These are phyloP conservation scores for Cordyceps javanica DNA, from an alignment of 2,329 filamentous ascomycete species.

Conservation along the genomic window DNA sequence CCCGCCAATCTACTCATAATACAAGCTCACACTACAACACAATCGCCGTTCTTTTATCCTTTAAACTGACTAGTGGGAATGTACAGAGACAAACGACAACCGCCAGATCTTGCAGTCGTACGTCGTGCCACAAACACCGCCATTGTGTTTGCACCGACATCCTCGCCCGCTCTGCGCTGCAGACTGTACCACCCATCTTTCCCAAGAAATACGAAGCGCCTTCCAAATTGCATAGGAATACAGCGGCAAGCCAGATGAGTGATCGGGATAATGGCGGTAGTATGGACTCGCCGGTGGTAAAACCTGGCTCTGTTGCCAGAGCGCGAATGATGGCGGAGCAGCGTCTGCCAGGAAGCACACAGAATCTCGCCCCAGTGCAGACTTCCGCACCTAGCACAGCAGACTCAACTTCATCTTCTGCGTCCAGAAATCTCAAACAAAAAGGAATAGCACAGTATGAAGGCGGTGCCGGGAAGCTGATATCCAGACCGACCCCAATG, in stretches of 20 bases:
- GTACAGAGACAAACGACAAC: background rate
- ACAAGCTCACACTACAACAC: too few relatives aligned
- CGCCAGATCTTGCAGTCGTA: background rate
- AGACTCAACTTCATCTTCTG: constrained; percentile 7
- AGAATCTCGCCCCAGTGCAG: constrained; percentile 14
- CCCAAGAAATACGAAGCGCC: background rate
- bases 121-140: background rate
- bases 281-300: constrained; percentile 6
- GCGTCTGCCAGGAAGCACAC: constrained; percentile 10
- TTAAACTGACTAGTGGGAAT: background rate
- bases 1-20: background rate
- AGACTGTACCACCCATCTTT: background rate
- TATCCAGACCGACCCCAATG: constrained; percentile 46
- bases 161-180: background rate
- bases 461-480: constrained; percentile 31
- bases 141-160: background rate
- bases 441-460: constrained; percentile 7
- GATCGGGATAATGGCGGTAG: constrained; percentile 6
- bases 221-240: background rate
- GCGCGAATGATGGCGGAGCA: constrained; percentile 3
- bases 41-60: background rate
- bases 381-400: background rate
- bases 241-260: constrained; percentile 3
- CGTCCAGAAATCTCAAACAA: constrained; percentile 12
- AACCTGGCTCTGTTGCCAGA: constrained; percentile 11